phyloP scores from a whole-genome alignment of 371 early-diverging fungal species.

The Mortierella sp. region DNA sequence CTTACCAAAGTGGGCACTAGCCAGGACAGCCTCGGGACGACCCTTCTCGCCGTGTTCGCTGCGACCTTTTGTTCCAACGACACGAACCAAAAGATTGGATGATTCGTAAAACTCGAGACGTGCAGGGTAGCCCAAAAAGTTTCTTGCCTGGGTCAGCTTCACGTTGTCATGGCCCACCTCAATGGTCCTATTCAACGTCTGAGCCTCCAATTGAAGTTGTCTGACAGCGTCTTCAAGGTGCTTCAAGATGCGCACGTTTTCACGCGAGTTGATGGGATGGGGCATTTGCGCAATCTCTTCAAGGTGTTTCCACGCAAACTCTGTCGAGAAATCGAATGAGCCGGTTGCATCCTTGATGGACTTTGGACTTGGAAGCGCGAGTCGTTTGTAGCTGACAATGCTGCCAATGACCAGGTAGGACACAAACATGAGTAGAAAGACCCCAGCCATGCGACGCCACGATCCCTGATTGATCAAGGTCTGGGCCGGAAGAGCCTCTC shows the following conservation, averaged over 20 bases:
- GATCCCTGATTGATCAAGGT: conserved; percentile 41
- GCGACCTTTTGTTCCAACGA: conserved; percentile 57
- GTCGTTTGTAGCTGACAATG: conserved; percentile 44
- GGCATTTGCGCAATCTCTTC: conserved; percentile 61
- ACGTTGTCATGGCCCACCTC: conserved; percentile 58
- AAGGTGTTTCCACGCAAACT: conserved; percentile 66
- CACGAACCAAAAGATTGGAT: conserved; percentile 61
- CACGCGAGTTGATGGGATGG: conserved; percentile 65
- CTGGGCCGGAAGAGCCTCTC: conserved; percentile 6
- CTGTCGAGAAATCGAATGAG: conserved; percentile 57
- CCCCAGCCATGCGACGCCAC: conserved; percentile 53
- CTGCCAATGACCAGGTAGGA: conserved; percentile 46
- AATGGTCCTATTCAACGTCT: conserved; percentile 46
- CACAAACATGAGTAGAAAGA: conserved; percentile 39
- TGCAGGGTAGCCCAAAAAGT: conserved; percentile 44
- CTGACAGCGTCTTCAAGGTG: conserved; percentile 50
- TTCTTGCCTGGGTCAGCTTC: conserved; percentile 32
- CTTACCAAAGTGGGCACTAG: conserved; percentile 70
- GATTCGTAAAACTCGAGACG: conserved; percentile 61
- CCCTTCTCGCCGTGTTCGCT: conserved; percentile 44
- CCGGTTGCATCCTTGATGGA: conserved; percentile 57
- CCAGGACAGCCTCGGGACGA: conserved; percentile 53
- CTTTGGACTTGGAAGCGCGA: conserved; percentile 58
- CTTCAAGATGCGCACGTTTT: conserved; percentile 41
- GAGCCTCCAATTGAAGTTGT: conserved; percentile 57